Conservation (phyloP, 2,329 filamentous ascomycete genomes). For the Ophiognomonia clavigignenti-juglandacearum region DNA sequence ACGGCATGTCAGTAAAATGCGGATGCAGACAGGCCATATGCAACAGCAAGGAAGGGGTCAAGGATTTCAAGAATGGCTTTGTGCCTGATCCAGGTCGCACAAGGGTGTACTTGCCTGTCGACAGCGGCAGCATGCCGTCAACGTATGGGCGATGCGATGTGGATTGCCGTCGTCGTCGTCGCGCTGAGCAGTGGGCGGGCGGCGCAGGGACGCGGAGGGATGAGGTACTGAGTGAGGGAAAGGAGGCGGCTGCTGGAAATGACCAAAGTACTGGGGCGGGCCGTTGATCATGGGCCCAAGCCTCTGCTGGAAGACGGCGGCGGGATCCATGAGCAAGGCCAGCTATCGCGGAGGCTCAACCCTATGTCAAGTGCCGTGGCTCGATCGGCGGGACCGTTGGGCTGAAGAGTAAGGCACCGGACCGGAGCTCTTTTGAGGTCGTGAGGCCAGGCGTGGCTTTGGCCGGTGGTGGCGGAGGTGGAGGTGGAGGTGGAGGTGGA, state of each 20-base stretch:
- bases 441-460: background rate
- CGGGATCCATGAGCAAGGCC: constrained; percentile 51
- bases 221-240: constrained; percentile 19
- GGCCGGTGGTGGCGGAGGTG: too few species aligned
- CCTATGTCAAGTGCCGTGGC: background rate
- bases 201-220: constrained; percentile 11
- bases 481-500: too few species aligned
- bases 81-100: background rate
- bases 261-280: constrained; percentile 27
- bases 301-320: constrained; percentile 56
- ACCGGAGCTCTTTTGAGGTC: background rate
- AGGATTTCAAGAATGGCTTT: constrained; percentile 4
- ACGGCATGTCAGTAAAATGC: constrained; percentile 10
- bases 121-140: constrained; percentile 77
- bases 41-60: background rate
- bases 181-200: constrained; percentile 25
- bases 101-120: constrained; percentile 56
- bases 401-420: background rate
- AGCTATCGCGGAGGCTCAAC: constrained; percentile 2
- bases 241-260: constrained; percentile 23
- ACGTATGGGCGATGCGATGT: constrained; percentile 68
- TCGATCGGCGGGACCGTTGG: background rate
- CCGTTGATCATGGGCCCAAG: constrained; percentile 45
- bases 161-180: constrained; percentile 49
- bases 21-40: background rate